Evolutionary conservation across 202 grass and related monocot genomes (phyloP), one percentile per base, ranked within the genome.

Genomic region (Cymbopogon flexuosus): DNA sequence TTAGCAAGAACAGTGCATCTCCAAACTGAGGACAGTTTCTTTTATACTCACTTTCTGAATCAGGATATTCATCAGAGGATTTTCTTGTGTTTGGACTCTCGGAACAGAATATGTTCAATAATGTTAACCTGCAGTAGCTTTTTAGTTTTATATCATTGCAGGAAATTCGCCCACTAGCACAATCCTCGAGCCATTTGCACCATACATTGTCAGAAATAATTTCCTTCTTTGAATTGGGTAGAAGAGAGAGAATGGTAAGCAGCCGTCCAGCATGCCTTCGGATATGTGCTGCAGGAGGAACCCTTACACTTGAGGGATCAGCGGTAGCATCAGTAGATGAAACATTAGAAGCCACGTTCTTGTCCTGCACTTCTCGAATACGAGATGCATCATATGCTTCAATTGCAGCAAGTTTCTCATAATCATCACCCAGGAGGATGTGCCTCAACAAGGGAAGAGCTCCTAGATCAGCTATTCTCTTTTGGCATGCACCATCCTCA

Each of bases 141-240:
- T 92, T 93, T 62, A 93, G 63, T 85, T 98, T 98, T 84, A 91
- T 62, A 88, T 94, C 92, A 82, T 93, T 87, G 84, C 89, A 93
- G 71, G 87, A 82, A 76, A 89, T 7, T 59, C 24, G 66, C 29
- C 92, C 95, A 83, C 79, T 84, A 74, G 92, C 92, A 89, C 92
- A 98, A 79, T 94, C 86, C 36, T 98, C 86, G 57, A 98, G 92
- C 95, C 95, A 98, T 76, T 98, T 94, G 86, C 88, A 91, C 90
- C 87, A 93, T 81, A 81, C 79, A 79, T 72, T 70, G 84, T 98
- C 95, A 86, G 81, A 78, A 76, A 90, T 65, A 84, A 98, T 91
- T 62, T 40, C 76, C 84, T 89, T 94, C 82, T 91, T 93, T 83
- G 81, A 82, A 73, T 77, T 88, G 57, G 92, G 95, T 84, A 91